phyloP scores from a whole-genome alignment of 805 yeast genomes.

The Yamadazyma sp. region DNA sequence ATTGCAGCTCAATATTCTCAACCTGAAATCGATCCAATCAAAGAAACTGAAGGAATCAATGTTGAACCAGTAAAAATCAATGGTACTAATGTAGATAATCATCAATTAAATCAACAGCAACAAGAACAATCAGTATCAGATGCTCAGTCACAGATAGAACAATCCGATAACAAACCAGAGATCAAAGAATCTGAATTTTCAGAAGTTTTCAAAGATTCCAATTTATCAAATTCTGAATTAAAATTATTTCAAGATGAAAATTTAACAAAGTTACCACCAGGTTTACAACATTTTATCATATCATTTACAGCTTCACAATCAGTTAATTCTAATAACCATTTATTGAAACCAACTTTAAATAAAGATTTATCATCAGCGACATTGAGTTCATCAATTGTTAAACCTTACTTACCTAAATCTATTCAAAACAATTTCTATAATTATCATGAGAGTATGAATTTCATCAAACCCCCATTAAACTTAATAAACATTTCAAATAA shows the following conservation, averaged over 20 bases:
- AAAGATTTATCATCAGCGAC: neutral
- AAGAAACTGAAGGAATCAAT: too few species aligned
- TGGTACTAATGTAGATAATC: too few species aligned
- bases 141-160: neutral
- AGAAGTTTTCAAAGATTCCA: slow-evolving; percentile 27
- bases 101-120: too few species aligned
- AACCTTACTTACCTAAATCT: slow-evolving; percentile 31
- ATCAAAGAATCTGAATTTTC: neutral
- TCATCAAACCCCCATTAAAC: slow-evolving; percentile 32
- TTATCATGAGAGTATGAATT: too few species aligned
- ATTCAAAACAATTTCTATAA: slow-evolving; percentile 16
- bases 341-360: neutral
- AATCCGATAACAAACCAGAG: slow-evolving; percentile 1
- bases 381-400: slow-evolving; percentile 25
- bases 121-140: too few species aligned
- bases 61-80: too few species aligned
- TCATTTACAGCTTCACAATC: slow-evolving; percentile 29
- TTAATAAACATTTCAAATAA: slow-evolving; percentile 33
- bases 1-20: too few species aligned
- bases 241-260: slow-evolving; percentile 33
- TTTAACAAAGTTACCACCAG: slow-evolving; percentile 37
- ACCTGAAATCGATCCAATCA: too few species aligned
- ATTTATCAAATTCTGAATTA: slow-evolving; percentile 27
- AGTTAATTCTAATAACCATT: slow-evolving; percentile 6
- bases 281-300: slow-evolving; percentile 40